phyloP scores from a whole-genome alignment of 2,329 filamentous ascomycete species.

The Aspergillus clavatus region DNA sequence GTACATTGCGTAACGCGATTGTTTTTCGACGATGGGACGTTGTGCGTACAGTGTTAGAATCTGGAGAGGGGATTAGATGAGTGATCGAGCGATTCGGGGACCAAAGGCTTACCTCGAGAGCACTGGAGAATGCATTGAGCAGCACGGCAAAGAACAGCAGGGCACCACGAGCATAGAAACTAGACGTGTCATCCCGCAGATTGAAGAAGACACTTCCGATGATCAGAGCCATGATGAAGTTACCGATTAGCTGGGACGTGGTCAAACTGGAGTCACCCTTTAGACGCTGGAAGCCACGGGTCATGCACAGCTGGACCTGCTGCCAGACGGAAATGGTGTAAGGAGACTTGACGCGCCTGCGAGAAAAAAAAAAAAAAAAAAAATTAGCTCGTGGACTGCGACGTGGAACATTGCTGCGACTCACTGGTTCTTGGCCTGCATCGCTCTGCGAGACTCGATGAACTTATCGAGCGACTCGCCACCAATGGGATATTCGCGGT shows the following conservation, averaged over 20 bases:
- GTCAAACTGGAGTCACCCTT: constrained; percentile 72
- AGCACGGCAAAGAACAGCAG: constrained; percentile 84
- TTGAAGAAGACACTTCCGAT: constrained; percentile 80
- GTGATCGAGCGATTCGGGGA: neutral
- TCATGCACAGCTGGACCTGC: constrained; percentile 74
- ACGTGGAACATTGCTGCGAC: constrained; percentile 1
- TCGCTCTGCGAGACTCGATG: constrained; percentile 38
- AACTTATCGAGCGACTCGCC: constrained; percentile 40
- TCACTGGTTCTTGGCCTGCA: constrained; percentile 40
- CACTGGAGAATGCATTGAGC: constrained; percentile 77
- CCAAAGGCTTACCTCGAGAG: constrained; percentile 57
- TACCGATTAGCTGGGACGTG: constrained; percentile 60
- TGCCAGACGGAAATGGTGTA: constrained; percentile 74
- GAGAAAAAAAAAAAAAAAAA: no score
- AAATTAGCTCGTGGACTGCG: constrained; percentile 3
- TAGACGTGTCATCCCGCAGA: constrained; percentile 57
- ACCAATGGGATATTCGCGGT: constrained; percentile 40
- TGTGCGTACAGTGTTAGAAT: constrained; percentile 83
- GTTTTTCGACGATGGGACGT: constrained; percentile 88
- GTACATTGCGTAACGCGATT: constrained; percentile 78
- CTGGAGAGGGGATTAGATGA: constrained; percentile 29
- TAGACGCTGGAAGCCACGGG: constrained; percentile 73
- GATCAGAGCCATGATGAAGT: constrained; percentile 71
- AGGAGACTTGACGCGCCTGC: constrained; percentile 63
- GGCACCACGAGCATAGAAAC: constrained; percentile 74